Percentiles rank a stretch among this genome's conserved stretches.
Evolutionary conservation across 2,329 filamentous ascomycete species (phyloP).

Genomic region (Metarhizium humberi): DNA sequence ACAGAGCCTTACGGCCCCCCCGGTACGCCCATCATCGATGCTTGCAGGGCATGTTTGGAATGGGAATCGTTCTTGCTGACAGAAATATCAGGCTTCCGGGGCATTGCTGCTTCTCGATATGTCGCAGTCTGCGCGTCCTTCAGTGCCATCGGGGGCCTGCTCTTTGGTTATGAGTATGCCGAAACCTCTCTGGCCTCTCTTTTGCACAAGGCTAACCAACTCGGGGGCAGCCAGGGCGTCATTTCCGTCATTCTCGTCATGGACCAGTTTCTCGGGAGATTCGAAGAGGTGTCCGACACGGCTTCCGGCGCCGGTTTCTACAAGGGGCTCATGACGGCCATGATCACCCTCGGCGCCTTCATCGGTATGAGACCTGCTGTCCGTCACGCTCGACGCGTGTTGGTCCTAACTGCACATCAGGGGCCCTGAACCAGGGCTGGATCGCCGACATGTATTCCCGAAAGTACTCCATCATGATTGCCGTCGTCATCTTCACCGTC

Average conservation of each 20-base stretch:
- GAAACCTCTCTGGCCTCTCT: too few relatives aligned
- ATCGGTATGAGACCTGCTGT: constrained; percentile 17
- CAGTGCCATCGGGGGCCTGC: constrained; percentile 27
- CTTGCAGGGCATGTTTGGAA: background rate
- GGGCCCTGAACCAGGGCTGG: constrained; percentile 32
- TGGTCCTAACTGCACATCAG: constrained; percentile 9
- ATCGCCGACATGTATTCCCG: constrained; percentile 23
- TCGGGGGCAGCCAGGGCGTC: constrained; percentile 24
- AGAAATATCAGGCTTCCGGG: constrained; percentile 16
- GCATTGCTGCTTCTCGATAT: constrained; percentile 21
- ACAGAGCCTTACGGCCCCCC: constrained; percentile 16
- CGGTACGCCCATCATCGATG: constrained; percentile 6
- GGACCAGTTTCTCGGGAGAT: constrained; percentile 22
- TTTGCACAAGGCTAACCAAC: too few relatives aligned
- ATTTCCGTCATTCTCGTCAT: constrained; percentile 28
- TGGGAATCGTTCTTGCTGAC: background rate
- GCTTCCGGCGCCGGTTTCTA: constrained; percentile 28
- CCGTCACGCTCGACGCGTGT: background rate
- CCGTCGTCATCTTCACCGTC: constrained; percentile 25
- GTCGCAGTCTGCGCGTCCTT: constrained; percentile 23
- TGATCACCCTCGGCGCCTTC: constrained; percentile 37
- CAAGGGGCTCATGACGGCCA: constrained; percentile 38
- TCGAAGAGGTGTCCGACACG: constrained; percentile 20
- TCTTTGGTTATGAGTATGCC: constrained; percentile 24
- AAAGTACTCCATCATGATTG: constrained; percentile 23